A percentile compares a stretch with the other conserved stretches of the same genome.
These are phyloP conservation scores for Metschnikowia kunwiensis DNA, from an alignment of 805 yeast species.

Conservation along the genomic window DNA sequence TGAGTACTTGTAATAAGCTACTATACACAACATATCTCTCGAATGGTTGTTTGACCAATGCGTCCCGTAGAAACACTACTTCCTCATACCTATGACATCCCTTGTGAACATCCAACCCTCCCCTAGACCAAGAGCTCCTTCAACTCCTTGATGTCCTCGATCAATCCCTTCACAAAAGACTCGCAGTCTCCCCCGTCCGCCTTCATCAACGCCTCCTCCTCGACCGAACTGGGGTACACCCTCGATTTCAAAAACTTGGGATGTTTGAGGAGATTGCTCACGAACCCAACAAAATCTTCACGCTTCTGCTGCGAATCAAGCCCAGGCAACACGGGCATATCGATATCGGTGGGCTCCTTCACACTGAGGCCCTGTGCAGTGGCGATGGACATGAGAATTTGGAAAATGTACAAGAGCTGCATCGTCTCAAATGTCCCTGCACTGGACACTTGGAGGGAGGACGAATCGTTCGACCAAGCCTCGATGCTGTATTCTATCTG, in stretches of 20 bases:
- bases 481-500: constrained; percentile 64
- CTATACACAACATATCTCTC: no score
- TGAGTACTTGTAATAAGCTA: no score
- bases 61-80: no score
- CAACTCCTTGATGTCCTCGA: constrained; percentile 51
- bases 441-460: constrained; percentile 35
- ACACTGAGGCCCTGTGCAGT: constrained; percentile 44
- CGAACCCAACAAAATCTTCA: constrained; percentile 54
- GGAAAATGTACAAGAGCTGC: constrained; percentile 64
- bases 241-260: constrained; percentile 79
- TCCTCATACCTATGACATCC: no score
- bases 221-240: constrained; percentile 57
- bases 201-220: constrained; percentile 59
- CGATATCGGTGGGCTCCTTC: constrained; percentile 18
- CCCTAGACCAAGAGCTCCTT: constrained; percentile 41
- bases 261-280: constrained; percentile 76
- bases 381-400: constrained; percentile 52
- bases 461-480: constrained; percentile 65
- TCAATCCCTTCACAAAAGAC: constrained; percentile 43
- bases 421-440: constrained; percentile 40
- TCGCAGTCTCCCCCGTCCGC: constrained; percentile 34
- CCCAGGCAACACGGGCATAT: constrained; percentile 49
- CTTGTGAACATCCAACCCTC: no score
- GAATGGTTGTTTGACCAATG: no score
- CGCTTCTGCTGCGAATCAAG: constrained; percentile 58